Evolutionary conservation across 2,329 filamentous ascomycete species (phyloP).

Genomic region (Colletotrichum phormii): DNA sequence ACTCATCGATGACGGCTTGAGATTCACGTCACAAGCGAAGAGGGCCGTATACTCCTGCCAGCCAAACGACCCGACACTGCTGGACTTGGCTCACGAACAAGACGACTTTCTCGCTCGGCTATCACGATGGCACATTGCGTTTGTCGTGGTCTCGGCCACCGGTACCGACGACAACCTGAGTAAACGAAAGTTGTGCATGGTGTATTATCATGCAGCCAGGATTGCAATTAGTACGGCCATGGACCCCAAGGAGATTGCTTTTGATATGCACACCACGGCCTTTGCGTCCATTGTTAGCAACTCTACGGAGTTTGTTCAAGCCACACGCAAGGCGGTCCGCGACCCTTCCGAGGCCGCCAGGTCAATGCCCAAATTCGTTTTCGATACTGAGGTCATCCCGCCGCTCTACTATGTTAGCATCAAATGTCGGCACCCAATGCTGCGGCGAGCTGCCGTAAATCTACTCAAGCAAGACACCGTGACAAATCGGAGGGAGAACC

Average conservation of each 20-base stretch:
- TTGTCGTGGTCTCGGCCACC: constrained; percentile 43
- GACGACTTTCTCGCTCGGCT: constrained; percentile 46
- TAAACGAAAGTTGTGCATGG: constrained; percentile 46
- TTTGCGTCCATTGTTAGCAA: constrained; percentile 53
- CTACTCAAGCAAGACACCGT: constrained; percentile 48
- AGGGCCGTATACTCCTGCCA: constrained; percentile 43
- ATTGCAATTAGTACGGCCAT: constrained; percentile 50
- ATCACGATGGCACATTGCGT: constrained; percentile 46
- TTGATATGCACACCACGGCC: constrained; percentile 47
- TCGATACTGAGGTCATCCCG: constrained; percentile 56
- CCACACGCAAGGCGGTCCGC: constrained; percentile 12
- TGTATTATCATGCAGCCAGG: constrained; percentile 49
- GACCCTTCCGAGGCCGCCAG: constrained; percentile 33
- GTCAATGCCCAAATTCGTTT: constrained; percentile 47
- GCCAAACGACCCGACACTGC: constrained; percentile 39
- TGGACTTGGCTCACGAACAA: constrained; percentile 45
- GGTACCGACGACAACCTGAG: constrained; percentile 38
- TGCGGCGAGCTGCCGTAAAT: constrained; percentile 51
- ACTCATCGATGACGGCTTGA: constrained; percentile 53
- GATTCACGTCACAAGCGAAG: constrained; percentile 47
- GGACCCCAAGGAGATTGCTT: constrained; percentile 45
- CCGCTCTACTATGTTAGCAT: constrained; percentile 54
- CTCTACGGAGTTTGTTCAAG: constrained; percentile 36
- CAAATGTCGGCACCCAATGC: constrained; percentile 55
- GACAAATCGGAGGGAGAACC: constrained; percentile 50